Evolutionary conservation across 1,284 basidiomycete genomes (phyloP), one percentile per base, ranked within the genome.

Genomic region (Butyriboletus appendiculatus): DNA sequence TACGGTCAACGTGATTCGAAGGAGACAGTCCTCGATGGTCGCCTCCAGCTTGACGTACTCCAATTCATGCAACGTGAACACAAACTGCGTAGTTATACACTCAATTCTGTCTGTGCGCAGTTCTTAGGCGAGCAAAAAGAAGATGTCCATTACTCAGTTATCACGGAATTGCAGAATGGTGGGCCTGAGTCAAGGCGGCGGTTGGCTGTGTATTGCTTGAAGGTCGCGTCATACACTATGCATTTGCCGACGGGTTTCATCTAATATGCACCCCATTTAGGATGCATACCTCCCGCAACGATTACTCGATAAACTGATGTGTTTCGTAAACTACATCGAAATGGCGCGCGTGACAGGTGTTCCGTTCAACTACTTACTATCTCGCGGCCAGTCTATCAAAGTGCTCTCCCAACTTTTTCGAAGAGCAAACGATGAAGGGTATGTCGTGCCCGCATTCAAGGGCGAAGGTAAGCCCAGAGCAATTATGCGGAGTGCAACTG

Each of bases 11-110:
- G 96, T 42, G 94, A 96, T 69, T 96, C 94, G 0, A 98, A 97
- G 67, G 93, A 95, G 46, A 95, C 95, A 0, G 76, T 79, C 11
- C 82, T 98, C 35, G 91, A 96, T 59, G 96, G 95, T 22, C 85
- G 95, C 18, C 76, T 98, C 9, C 95, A 98, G 70, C 85, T 98
- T 46, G 95, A 98, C 78, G 75, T 98, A 22, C 80, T 98, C 39
- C 94, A 97, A 64, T 94, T 93, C 68, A 98, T 98, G 92, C 95
- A 98, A 65, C 84, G 95, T 58, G 96, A 98, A 70, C 90, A 97
- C 76, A 98, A 98, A 67, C 77, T 98, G 5, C 86, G 96, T 26
- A 94, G 91, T 65, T 98, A 98, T 70, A 93, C 95, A 0, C 86
- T 98, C 59, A 98, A 98, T 70, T 90, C 95, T 1, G 95, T 98